phyloP scores from a whole-genome alignment of 2,329 filamentous ascomycete genomes.

The Ophiostoma novo-ulmi region DNA sequence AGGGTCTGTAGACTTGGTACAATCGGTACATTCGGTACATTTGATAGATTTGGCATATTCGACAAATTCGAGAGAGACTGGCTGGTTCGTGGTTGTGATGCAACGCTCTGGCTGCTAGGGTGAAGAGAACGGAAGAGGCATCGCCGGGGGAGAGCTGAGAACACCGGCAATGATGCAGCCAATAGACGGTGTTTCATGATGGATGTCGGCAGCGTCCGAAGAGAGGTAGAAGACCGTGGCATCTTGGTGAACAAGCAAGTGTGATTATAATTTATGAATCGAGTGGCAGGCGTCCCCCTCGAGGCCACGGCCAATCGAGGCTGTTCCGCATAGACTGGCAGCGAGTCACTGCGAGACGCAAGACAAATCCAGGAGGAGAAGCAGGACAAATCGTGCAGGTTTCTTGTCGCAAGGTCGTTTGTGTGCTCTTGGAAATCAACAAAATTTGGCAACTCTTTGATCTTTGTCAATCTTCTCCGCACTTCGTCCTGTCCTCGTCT shows the following conservation, averaged over 20 bases:
- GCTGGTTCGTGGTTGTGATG: neutral
- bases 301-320: neutral
- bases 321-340: neutral
- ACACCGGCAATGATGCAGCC: neutral
- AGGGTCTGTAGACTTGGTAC: conserved; percentile 20
- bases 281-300: neutral
- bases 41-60: neutral
- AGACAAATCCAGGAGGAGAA: neutral
- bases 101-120: conserved; percentile 18
- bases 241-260: neutral
- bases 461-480: neutral
- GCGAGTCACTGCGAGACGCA: neutral
- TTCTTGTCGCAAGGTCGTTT: neutral
- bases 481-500: neutral
- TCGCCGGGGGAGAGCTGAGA: conserved; percentile 2
- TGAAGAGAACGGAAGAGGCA: conserved; percentile 29
- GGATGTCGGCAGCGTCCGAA: neutral
- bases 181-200: neutral
- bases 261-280: neutral
- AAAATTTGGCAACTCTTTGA: neutral
- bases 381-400: neutral
- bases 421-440: neutral
- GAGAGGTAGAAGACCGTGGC: no score
- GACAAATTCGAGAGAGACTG: neutral
- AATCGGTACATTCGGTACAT: neutral